Evolutionary conservation across 2,329 filamentous ascomycete genomes (phyloP).

Genomic region (Ascochyta koolunga): DNA sequence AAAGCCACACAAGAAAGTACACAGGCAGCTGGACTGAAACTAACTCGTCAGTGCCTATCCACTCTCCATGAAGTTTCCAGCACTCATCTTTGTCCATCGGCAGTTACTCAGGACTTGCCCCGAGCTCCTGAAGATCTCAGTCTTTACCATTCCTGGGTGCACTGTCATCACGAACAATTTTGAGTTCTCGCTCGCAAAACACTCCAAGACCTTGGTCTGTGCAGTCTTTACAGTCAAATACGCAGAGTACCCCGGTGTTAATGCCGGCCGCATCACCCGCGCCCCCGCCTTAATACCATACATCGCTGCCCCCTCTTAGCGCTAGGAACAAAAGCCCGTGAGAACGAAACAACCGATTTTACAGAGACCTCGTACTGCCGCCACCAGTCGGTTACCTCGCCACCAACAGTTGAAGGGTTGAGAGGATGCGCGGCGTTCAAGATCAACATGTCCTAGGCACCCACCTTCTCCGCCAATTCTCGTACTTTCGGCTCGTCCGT

Average conservation of each 20-base stretch:
- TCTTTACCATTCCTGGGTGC: constrained; percentile 46
- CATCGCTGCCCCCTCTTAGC: constrained; percentile 5
- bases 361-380: constrained; percentile 28
- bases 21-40: constrained; percentile 8
- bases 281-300: constrained; percentile 7
- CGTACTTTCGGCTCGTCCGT: no score
- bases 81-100: constrained; percentile 28
- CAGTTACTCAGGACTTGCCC: constrained; percentile 10
- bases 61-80: no score
- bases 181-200: constrained; percentile 42
- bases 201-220: constrained; percentile 38
- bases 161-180: constrained; percentile 41
- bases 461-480: no score
- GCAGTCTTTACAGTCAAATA: not conserved
- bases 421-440: no score
- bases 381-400: no score
- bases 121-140: constrained; percentile 33
- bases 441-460: no score
- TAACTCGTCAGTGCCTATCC: no score
- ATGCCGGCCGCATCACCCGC: no score
- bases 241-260: no score
- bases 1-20: constrained; percentile 5
- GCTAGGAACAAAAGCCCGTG: constrained; percentile 23
- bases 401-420: no score
- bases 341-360: constrained; percentile 23